A percentile compares a stretch with the other conserved stretches of the same genome.
These are phyloP conservation scores for Apiospora kogelbergensis DNA, from an alignment of 2,329 filamentous ascomycete species.

Conservation along the genomic window DNA sequence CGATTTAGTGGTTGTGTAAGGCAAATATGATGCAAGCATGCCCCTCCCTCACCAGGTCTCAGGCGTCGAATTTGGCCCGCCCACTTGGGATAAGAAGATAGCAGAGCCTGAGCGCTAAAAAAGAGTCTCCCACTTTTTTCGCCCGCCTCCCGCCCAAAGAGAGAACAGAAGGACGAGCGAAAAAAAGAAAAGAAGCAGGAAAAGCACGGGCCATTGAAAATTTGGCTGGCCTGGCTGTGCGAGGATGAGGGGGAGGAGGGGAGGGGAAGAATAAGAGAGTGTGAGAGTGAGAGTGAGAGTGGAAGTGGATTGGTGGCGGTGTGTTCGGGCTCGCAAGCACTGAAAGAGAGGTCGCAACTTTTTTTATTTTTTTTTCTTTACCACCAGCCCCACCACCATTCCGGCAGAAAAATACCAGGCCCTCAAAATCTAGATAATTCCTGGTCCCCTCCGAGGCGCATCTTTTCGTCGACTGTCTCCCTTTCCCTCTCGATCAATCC, in stretches of 20 bases:
- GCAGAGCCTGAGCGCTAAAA: constrained; percentile 1
- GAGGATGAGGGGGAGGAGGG: no score
- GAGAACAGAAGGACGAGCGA: neutral
- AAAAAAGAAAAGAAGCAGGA: neutral
- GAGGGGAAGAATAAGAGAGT: neutral
- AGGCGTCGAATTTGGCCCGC: neutral
- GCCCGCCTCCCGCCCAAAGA: neutral
- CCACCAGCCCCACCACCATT: constrained; percentile 1
- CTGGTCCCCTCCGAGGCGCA: constrained; percentile 1
- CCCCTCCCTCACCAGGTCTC: constrained; percentile 1
- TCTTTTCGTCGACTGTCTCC: constrained; percentile 5
- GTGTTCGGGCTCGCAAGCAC: neutral
- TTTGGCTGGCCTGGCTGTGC: neutral
- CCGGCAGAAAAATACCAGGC: constrained; percentile 5
- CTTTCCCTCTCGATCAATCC: constrained; percentile 2
- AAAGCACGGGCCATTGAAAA: constrained; percentile 2
- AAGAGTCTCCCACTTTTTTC: neutral
- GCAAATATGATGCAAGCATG: neutral
- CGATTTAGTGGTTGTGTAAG: neutral
- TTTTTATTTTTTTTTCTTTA: constrained; percentile 3
- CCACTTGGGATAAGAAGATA: neutral
- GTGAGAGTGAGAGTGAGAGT: neutral
- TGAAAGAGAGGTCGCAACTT: neutral
- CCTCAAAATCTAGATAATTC: constrained; percentile 8
- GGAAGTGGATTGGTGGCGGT: constrained; percentile 3